Conservation (phyloP, 2,329 filamentous ascomycete genomes). For the Ophiocordyceps camponoti-saundersi region DNA sequence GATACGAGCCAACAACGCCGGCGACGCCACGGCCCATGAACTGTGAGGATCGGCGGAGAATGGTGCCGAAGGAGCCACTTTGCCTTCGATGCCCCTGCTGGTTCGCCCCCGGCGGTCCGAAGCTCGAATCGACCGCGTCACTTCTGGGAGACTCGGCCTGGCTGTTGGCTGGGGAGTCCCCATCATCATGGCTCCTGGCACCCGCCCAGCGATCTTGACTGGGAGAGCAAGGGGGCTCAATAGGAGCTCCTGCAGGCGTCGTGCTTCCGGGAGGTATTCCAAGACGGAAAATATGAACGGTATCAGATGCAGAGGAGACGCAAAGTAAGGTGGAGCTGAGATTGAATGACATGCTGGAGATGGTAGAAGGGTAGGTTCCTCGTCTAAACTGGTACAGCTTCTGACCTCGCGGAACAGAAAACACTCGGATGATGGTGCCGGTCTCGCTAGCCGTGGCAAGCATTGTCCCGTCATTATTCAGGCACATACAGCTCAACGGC, state of each 20-base stretch:
- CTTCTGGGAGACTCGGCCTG: constrained; percentile 35
- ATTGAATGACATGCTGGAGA: constrained; percentile 99
- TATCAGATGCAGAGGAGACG: constrained; percentile 91
- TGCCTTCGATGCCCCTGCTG: constrained; percentile 23
- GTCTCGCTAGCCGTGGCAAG: constrained; percentile 94
- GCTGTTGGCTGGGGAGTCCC: constrained; percentile 22
- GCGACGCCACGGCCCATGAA: constrained; percentile 81
- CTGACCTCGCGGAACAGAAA: constrained; percentile 75
- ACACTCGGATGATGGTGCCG: constrained; percentile 91
- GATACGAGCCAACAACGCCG: constrained; percentile 76
- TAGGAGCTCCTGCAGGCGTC: constrained; percentile 18
- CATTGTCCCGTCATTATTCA: constrained; percentile 84
- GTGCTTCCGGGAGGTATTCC: constrained; percentile 25
- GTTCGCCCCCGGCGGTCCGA: constrained; percentile 10
- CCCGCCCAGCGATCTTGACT: constrained; percentile 34
- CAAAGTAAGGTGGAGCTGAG: constrained; percentile 82
- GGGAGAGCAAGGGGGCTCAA: constrained; percentile 22
- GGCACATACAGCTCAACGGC: constrained; percentile 72
- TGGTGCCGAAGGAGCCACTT: constrained; percentile 71
- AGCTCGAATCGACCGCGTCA: constrained; percentile 23
- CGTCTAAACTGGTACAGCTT: constrained; percentile 94
- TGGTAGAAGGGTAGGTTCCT: constrained; percentile 86
- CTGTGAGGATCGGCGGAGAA: constrained; percentile 87
- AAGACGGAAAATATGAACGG: constrained; percentile 89
- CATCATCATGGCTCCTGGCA: constrained; percentile 31